A percentile compares a stretch with the other conserved stretches of the same genome.
phyloP scores from a whole-genome alignment of 2,329 filamentous ascomycete species.

The Hysterium pulicare region DNA sequence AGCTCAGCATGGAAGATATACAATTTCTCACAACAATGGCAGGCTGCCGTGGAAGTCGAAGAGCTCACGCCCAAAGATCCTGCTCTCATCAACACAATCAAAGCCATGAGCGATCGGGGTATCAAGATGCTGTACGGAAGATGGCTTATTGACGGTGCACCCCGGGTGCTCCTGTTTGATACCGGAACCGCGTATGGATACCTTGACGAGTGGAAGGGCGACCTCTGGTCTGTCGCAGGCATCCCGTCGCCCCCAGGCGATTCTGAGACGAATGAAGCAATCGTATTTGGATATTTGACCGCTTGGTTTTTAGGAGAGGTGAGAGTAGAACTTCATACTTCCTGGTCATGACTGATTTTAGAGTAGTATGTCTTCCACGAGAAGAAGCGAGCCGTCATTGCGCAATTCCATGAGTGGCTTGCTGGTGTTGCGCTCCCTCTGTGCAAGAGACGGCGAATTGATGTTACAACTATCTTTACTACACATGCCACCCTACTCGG shows the following conservation, averaged over 20 bases:
- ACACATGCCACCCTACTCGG: slow-evolving; percentile 95
- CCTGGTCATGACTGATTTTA: slow-evolving; percentile 13
- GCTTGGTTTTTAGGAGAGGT: slow-evolving; percentile 99
- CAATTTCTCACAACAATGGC: slow-evolving; percentile 19
- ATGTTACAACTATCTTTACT: slow-evolving; percentile 97
- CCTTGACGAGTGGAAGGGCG: slow-evolving; percentile 93
- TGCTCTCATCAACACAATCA: slow-evolving; percentile 76
- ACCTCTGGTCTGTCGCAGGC: slow-evolving; percentile 87
- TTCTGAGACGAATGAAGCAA: slow-evolving; percentile 93
- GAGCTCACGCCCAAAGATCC: slow-evolving; percentile 80
- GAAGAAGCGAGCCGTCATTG: slow-evolving; percentile 86
- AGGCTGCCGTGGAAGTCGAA: slow-evolving; percentile 98
- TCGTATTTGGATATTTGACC: slow-evolving; percentile 95
- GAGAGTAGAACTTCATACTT: slow-evolving; percentile 27
- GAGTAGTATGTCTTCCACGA: slow-evolving; percentile 86
- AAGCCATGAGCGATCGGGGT: slow-evolving; percentile 88
- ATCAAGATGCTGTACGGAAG: slow-evolving; percentile 88
- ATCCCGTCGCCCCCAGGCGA: slow-evolving; percentile 92
- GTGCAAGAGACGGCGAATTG: slow-evolving; percentile 89
- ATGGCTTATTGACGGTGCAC: slow-evolving; percentile 96
- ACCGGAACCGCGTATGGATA: slow-evolving; percentile 89
- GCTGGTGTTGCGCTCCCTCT: slow-evolving; percentile 89
- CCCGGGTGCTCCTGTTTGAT: slow-evolving; percentile 89
- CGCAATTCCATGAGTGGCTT: slow-evolving; percentile 98
- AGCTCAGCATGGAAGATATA: slow-evolving; percentile 4